Evolutionary conservation across 192 early-diverging fungal species (phyloP), one percentile per base, ranked within the genome.

Genomic region (Backusella liffmaniae): DNA sequence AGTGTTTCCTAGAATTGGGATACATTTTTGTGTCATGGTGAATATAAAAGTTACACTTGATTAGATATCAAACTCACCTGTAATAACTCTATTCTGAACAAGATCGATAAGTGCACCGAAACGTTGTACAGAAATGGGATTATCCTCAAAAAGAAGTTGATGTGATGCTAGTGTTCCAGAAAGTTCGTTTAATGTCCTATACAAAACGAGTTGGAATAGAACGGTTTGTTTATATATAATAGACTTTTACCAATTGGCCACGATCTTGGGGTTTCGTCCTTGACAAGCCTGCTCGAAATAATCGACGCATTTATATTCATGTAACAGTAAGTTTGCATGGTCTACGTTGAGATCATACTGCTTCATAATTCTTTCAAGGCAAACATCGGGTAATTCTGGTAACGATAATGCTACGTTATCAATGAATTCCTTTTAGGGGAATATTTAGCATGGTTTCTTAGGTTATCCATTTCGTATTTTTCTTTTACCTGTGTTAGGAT

Each of bases 381-480:
- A 74, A 15, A 76, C 79, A 66, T 95, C 94, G 5, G 95, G 93
- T 3, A 93, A 83, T 78, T 96, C 94, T 5, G 96, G 93, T 15
- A 96, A 69, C 1, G 37, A 74, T 1, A 73, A 74, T 18, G 75
- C 79, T 34, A 92, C 72, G 0, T 35, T 37, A 12, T 85, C 76
- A 9, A 92, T 79, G 74, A 88, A 88, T 21, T 82, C 78, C 39
- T 86, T 78, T 23, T 75, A 37, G 23, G 29, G 46, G 10, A 35
- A 46, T 44, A 13, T 72, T 21, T 23, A 39, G 26, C 16, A n/a
- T 53, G 30, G 67, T 44, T 13, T n/a, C 0, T 39, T 39, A 9
- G 49, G 32, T 35, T 42, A 21, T 41, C 29, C 0, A 32, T 36
- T 77, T 5, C 37, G 4, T 18, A 18, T 44, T 18, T 30, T 42